Conservation (phyloP, 805 yeast genomes). For the Wickerhamomyces rabaulensis region DNA sequence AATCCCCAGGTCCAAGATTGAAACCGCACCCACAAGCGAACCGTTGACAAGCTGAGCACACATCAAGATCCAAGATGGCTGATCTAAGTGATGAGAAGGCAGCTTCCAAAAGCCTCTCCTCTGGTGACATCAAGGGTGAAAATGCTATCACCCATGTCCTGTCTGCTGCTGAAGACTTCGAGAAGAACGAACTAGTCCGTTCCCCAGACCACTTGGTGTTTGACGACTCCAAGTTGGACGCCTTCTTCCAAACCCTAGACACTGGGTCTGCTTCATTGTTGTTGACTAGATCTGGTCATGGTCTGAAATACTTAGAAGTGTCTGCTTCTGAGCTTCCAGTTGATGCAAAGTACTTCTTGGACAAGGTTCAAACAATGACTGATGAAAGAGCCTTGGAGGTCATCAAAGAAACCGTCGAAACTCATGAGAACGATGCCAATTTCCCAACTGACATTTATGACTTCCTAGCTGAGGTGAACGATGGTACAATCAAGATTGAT, state of each 20-base stretch:
- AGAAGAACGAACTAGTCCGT: no score
- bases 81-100: not conserved
- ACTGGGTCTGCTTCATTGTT: not conserved
- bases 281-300: slow-evolving; percentile 5
- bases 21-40: no score
- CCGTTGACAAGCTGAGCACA: no score
- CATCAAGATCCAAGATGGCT: no score
- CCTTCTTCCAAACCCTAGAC: not conserved
- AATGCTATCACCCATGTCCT: no score
- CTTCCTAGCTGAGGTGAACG: slow-evolving; percentile 25
- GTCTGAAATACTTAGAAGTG: not conserved
- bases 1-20: no score
- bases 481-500: slow-evolving; percentile 23
- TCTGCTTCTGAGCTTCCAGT: not conserved
- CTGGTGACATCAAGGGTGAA: no score
- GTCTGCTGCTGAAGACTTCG: not conserved
- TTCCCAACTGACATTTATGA: slow-evolving; percentile 34
- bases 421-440: slow-evolving; percentile 44
- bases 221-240: not conserved
- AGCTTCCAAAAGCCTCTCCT: not conserved
- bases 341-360: slow-evolving; percentile 5
- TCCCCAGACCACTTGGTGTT: no score
- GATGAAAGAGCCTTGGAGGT: slow-evolving; percentile 20
- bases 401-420: slow-evolving; percentile 32
- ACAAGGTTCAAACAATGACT: slow-evolving; percentile 8